Evolutionary conservation across 257 asterid genomes (phyloP), one percentile per base, ranked within the genome.

Genomic region (Plectranthus barbatus): DNA sequence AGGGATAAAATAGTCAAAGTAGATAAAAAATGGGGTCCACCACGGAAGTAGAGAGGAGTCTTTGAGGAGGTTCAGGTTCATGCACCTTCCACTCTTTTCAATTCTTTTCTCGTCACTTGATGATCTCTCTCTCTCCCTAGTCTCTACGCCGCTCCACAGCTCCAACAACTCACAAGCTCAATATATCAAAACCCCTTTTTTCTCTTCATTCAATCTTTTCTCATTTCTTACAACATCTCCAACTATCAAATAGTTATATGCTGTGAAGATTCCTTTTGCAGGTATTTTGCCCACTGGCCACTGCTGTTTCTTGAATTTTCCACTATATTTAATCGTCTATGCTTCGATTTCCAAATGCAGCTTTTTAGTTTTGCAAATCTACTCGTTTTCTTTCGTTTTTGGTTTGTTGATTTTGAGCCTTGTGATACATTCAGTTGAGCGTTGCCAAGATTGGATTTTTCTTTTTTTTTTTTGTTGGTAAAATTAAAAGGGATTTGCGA

Each of bases 41-140:
- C 6, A 14, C 7, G 37, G 60, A 7, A 2, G 26, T 17, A 34
- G 49, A 44, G 58, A 64, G 34, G 46, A 1, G 31, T 26, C 5
- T 31, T 29, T 19, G 37, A 29, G 52, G 18, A 50, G 4, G 45
- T 62, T 39, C 52, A 67, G 83, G 79, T 78, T 74, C 83, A 74
- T 78, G 83, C 72, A 74, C 47, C 79, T 70, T 62, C n/a, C 51
- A 34, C 24, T 50, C 72, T 19, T 54, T 56, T 60, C 74, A 62
- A 55, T 6, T 49, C 69, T 59, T 71, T 68, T 33, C 52, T 37
- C 56, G 29, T 58, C 15, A 42, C 4, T 29, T 48, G 39, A 44
- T 44, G 45, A 76, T 33, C 41, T 31, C 51, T 19, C 47, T 42
- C 5, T 0, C 23, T 44, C 48, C 13, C 19, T n/a, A n/a, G n/a